phyloP scores from a whole-genome alignment of 176 grass and related monocot genomes.

The Triticum turgidum region DNA sequence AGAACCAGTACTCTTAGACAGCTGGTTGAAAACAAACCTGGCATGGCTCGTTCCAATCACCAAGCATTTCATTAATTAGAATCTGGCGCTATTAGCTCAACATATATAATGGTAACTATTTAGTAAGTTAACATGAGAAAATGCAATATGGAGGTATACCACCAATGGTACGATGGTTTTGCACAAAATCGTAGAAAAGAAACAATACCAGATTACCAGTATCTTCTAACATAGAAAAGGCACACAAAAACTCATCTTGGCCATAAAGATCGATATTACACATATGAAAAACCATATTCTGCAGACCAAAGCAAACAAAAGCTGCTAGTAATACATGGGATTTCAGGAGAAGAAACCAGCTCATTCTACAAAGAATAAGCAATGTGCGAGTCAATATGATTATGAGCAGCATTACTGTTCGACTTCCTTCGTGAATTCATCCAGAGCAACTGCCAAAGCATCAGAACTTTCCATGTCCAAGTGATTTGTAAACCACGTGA shows the following conservation, averaged over 20 bases:
- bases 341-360: constrained; percentile 35
- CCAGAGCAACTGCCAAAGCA: constrained; percentile 81
- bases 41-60: constrained; percentile 80
- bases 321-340: constrained; percentile 27
- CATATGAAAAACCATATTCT: constrained; percentile 15
- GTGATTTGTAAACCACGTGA: constrained; percentile 53
- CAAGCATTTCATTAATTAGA: constrained; percentile 91
- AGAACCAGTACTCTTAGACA: not conserved
- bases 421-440: constrained; percentile 87
- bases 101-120: not conserved
- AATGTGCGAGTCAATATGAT: constrained; percentile 24
- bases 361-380: constrained; percentile 42
- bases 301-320: constrained; percentile 34
- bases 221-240: constrained; percentile 25
- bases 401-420: constrained; percentile 49
- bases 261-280: not conserved
- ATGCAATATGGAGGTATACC: not conserved
- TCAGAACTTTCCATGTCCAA: constrained; percentile 98
- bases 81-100: constrained; percentile 54
- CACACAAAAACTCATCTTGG: constrained; percentile 24
- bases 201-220: not conserved
- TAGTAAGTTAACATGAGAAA: not conserved
- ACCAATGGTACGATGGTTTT: not conserved
- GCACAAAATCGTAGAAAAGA: not conserved
- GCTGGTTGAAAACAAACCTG: constrained; percentile 52